These are phyloP conservation scores for Saitozyma podzolica DNA, from an alignment of 768 basidiomycete genomes.

Conservation along the genomic window DNA sequence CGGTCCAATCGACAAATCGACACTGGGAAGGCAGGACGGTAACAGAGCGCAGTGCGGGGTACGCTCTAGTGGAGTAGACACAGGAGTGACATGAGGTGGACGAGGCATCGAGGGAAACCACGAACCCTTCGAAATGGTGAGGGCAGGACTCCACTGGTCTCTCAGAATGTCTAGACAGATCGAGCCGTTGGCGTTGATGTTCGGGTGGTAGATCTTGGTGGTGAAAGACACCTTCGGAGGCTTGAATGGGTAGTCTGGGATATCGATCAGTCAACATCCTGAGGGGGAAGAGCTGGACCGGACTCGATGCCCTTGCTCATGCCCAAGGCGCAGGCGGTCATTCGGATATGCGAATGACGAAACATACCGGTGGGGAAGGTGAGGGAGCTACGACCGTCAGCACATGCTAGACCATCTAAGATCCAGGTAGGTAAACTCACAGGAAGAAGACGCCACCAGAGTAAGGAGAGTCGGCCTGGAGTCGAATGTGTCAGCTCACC, in stretches of 20 bases:
- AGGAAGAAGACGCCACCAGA: constrained; percentile 97
- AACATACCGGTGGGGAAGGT: constrained; percentile 52
- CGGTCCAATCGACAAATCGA: no score
- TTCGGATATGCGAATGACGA: background rate
- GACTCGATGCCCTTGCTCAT: no score
- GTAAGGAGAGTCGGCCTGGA: constrained; percentile 95
- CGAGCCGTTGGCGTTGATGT: constrained; percentile 99
- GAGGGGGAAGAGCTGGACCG: background rate
- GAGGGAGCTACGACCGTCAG: constrained; percentile 36
- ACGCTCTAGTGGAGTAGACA: no score
- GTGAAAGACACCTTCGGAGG: constrained; percentile 99
- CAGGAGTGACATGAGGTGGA: no score
- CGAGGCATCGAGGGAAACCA: background rate
- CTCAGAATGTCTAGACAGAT: constrained; percentile 98
- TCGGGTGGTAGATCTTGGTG: constrained; percentile 99
- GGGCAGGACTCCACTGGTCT: constrained; percentile 98
- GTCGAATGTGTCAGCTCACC: constrained; percentile 11
- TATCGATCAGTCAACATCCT: constrained; percentile 43
- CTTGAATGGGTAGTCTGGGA: constrained; percentile 99
- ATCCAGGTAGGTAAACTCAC: constrained; percentile 19
- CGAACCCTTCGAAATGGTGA: constrained; percentile 97
- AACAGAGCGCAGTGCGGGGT: background rate
- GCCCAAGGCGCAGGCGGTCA: no score
- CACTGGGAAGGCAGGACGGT: constrained; percentile 51
- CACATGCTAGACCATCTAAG: background rate